These are phyloP conservation scores for Phytophthora fragariae DNA, from an alignment of 352 stramenopile species.

Conservation along the genomic window DNA sequence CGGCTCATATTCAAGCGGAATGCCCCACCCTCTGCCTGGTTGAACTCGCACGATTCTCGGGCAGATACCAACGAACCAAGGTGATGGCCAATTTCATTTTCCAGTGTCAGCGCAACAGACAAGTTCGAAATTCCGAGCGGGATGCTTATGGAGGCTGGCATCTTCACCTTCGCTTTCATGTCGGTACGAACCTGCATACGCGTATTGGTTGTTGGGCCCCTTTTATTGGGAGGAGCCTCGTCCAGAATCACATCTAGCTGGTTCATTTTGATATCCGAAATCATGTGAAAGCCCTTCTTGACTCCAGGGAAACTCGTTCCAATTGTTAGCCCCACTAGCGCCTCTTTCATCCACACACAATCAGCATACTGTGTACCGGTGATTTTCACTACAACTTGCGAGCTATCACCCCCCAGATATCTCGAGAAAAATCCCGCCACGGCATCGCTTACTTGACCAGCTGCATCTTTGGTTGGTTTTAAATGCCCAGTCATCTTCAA, in stretches of 20 bases:
- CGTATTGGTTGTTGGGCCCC: constrained; percentile 60
- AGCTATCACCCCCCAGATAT: constrained; percentile 67
- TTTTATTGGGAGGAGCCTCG: constrained; percentile 28
- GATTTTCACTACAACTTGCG: constrained; percentile 64
- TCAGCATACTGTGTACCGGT: constrained; percentile 51
- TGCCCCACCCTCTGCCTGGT: constrained; percentile 55
- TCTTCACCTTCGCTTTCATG: constrained; percentile 71
- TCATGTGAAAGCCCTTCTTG: constrained; percentile 62
- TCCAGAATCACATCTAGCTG: constrained; percentile 73
- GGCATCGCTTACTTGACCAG: constrained; percentile 55
- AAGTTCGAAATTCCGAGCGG: constrained; percentile 72
- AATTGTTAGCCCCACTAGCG: constrained; percentile 70
- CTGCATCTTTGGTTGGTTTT: constrained; percentile 50
- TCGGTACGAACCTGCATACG: constrained; percentile 76
- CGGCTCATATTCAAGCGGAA: constrained; percentile 82
- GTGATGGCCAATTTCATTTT: constrained; percentile 41
- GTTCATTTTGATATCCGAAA: constrained; percentile 70
- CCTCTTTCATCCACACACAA: constrained; percentile 74
- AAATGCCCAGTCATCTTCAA: constrained; percentile 58
- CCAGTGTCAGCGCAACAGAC: constrained; percentile 63
- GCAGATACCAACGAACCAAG: constrained; percentile 65
- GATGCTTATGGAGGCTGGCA: constrained; percentile 77
- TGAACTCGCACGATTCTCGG: constrained; percentile 70
- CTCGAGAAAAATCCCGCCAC: constrained; percentile 74
- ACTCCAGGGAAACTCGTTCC: constrained; percentile 72